Conservation (phyloP, 2,329 filamentous ascomycete genomes). For the Neofusicoccum kwambonambiense region DNA sequence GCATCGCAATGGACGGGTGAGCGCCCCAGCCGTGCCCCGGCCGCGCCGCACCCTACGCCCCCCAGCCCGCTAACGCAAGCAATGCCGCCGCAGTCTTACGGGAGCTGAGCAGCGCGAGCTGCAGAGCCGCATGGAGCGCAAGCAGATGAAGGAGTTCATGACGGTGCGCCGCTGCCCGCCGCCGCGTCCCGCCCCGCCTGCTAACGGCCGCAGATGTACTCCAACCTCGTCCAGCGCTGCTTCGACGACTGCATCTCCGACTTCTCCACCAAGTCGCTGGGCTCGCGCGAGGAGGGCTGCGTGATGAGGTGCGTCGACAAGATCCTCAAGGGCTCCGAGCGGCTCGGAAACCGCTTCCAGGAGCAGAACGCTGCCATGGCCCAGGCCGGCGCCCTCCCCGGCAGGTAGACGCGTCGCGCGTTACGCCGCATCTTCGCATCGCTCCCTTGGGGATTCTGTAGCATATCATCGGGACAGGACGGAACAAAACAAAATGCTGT, state of each 20-base stretch:
- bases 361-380: constrained; percentile 69
- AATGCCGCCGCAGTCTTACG: constrained; percentile 58
- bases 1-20: constrained; percentile 25
- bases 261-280: constrained; percentile 95
- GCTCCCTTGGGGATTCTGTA: not conserved
- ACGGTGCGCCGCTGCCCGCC: constrained; percentile 63
- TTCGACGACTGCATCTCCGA: constrained; percentile 97
- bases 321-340: constrained; percentile 86
- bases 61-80: constrained; percentile 3
- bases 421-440: not conserved
- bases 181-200: not conserved
- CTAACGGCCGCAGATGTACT: constrained; percentile 58
- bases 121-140: constrained; percentile 90
- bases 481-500: not conserved
- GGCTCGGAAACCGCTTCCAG: constrained; percentile 87
- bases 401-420: constrained; percentile 33
- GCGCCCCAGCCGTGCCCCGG: constrained; percentile 2
- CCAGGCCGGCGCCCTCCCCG: constrained; percentile 55
- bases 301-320: constrained; percentile 95
- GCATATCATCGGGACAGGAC: not conserved
- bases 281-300: constrained; percentile 84
- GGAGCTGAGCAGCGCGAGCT: constrained; percentile 86
- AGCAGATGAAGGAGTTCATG: constrained; percentile 99
- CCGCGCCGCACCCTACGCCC: not conserved
- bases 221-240: constrained; percentile 78